These are phyloP conservation scores for Phialocephala sp. DNA, from an alignment of 2,329 filamentous ascomycete species.

Conservation along the genomic window DNA sequence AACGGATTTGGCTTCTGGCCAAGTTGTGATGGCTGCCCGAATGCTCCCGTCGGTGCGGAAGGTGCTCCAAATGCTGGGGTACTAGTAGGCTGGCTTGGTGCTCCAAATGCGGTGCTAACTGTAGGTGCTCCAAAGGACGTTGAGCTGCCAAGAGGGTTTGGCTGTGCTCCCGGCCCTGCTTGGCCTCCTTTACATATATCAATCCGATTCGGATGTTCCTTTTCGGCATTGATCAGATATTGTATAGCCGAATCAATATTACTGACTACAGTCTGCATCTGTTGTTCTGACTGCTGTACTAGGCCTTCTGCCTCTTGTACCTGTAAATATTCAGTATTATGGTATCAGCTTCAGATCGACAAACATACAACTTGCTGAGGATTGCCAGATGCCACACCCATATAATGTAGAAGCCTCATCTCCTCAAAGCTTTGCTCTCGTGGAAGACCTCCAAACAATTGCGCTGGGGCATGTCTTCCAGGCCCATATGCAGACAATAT, in stretches of 20 bases:
- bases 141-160: slow-evolving; percentile 20
- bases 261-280: slow-evolving; percentile 72
- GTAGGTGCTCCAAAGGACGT: slow-evolving; percentile 25
- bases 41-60: slow-evolving; percentile 36
- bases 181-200: slow-evolving; percentile 60
- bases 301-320: slow-evolving; percentile 65
- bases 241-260: slow-evolving; percentile 75
- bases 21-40: slow-evolving; percentile 48
- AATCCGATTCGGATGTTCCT: slow-evolving; percentile 76
- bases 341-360: slow-evolving; percentile 1
- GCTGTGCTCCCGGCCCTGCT: slow-evolving; percentile 51
- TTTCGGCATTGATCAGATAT: slow-evolving; percentile 68
- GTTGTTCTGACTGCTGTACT: slow-evolving; percentile 68
- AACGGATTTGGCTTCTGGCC: slow-evolving; percentile 44
- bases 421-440: slow-evolving; percentile 91
- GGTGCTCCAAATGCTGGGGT: slow-evolving; percentile 40
- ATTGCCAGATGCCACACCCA: slow-evolving; percentile 66
- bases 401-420: slow-evolving; percentile 79
- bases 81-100: slow-evolving; percentile 19
- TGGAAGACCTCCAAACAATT: slow-evolving; percentile 79
- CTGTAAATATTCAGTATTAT: slow-evolving; percentile 46
- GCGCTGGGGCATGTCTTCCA: slow-evolving; percentile 74
- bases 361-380: slow-evolving; percentile 50
- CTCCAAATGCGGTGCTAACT: slow-evolving; percentile 23
- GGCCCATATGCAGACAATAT: slow-evolving; percentile 87